These are phyloP conservation scores for Bondarzewia mesenterica DNA, from an alignment of 1,284 basidiomycete genomes.

Conservation along the genomic window DNA sequence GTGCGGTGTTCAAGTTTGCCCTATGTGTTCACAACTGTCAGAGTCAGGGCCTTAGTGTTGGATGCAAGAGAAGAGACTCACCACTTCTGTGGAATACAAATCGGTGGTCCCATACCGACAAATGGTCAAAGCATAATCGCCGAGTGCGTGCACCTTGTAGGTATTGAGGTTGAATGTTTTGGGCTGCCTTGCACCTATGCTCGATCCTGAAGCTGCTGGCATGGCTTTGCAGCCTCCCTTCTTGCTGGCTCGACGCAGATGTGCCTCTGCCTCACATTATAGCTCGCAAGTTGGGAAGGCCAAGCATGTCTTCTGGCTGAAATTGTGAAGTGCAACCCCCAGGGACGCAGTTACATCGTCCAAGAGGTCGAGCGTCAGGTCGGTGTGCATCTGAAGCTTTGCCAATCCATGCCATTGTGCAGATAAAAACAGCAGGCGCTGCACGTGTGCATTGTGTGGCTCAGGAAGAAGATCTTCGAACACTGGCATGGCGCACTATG, in stretches of 20 bases:
- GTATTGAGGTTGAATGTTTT: slow-evolving; percentile 16
- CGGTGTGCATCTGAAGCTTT: slow-evolving; percentile 23
- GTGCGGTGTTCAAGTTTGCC: too few species aligned
- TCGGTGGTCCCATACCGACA: slow-evolving; percentile 15
- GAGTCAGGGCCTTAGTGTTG: too few species aligned
- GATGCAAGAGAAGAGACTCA: too few species aligned
- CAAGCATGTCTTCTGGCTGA: slow-evolving; percentile 10
- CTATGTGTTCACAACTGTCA: too few species aligned
- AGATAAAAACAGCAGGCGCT: slow-evolving; percentile 17
- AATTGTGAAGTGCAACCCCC: slow-evolving; percentile 11
- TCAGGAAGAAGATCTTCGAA: too few species aligned
- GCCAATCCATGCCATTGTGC: slow-evolving; percentile 21
- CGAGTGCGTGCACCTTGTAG: slow-evolving; percentile 18
- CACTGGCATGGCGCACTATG: slow-evolving; percentile 21
- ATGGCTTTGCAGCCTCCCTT: too few species aligned
- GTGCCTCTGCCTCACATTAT: background rate
- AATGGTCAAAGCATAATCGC: slow-evolving; percentile 15
- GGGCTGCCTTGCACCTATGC: background rate
- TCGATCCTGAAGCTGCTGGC: too few species aligned
- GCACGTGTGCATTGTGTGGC: slow-evolving; percentile 16
- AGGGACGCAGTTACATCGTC: slow-evolving; percentile 12
- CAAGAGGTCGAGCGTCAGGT: slow-evolving; percentile 14
- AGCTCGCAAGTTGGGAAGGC: background rate
- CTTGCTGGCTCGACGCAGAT: background rate
- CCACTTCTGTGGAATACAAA: too few species aligned